Conservation (phyloP, 2,329 filamentous ascomycete genomes). For the Diaporthe sp. region DNA sequence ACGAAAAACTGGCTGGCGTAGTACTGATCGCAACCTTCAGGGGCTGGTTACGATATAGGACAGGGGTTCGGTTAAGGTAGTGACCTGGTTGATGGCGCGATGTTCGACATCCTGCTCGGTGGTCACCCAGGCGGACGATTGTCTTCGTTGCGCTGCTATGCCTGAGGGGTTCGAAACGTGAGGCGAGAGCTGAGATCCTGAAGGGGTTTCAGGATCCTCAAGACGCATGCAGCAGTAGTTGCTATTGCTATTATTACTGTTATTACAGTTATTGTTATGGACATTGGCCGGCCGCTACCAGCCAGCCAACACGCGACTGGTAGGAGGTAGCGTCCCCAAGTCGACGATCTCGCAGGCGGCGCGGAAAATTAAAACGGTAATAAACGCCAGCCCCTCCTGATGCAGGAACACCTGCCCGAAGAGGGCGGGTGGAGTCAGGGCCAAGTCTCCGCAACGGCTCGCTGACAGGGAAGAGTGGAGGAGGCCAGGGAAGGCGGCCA, state of each 20-base stretch:
- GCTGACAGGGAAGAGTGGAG: conserved; percentile 29
- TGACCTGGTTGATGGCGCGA: conserved; percentile 31
- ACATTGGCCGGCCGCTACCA: conserved; percentile 18
- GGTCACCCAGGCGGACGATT: conserved; percentile 15
- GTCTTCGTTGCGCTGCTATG: conserved; percentile 22
- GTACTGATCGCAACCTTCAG: conserved; percentile 32
- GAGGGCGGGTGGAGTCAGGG: conserved; percentile 10
- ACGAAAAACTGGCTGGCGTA: background rate
- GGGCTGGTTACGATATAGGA: conserved; percentile 31
- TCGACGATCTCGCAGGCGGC: conserved; percentile 20
- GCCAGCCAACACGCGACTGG: background rate
- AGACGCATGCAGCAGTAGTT: background rate
- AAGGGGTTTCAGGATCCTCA: conserved; percentile 29
- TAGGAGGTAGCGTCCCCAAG: conserved; percentile 14
- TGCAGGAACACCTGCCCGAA: conserved; percentile 35
- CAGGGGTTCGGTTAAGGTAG: conserved; percentile 29
- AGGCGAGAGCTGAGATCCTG: conserved; percentile 25
- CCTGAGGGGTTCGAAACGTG: conserved; percentile 33
- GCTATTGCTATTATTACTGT: conserved; percentile 1
- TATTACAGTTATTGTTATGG: conserved; percentile 10
- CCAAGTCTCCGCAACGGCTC: conserved; percentile 30
- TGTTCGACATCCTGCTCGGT: conserved; percentile 18
- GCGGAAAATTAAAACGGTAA: conserved; percentile 30
- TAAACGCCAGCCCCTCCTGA: conserved; percentile 35
- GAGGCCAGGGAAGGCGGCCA: conserved; percentile 14